phyloP scores from a whole-genome alignment of 306 rosid genomes.

The Rosa multiflora region DNA sequence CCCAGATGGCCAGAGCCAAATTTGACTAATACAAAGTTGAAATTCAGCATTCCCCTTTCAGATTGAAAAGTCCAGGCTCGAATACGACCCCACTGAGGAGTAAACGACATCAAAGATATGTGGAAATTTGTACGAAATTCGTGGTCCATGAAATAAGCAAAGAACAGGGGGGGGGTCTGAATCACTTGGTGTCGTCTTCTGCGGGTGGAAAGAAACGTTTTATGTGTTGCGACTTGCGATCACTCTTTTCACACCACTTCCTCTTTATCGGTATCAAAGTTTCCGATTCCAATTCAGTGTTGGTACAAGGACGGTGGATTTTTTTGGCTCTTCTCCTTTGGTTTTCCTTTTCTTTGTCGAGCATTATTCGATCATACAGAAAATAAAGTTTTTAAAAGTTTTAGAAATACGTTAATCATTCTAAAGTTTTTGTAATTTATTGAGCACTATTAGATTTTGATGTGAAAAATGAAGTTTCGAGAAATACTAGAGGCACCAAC shows the following conservation, averaged over 20 bases:
- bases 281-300: conserved; percentile 3
- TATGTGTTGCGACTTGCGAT: neutral
- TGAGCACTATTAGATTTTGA: neutral
- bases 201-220: conserved; percentile 16
- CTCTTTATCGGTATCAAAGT: conserved; percentile 8
- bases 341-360: neutral
- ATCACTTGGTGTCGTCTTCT: conserved; percentile 28
- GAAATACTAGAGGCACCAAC: no score
- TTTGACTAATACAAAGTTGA: neutral
- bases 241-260: neutral
- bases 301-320: neutral
- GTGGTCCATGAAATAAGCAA: conserved; percentile 13
- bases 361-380: neutral
- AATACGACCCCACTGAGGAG: conserved; percentile 4
- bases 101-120: conserved; percentile 20
- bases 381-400: neutral
- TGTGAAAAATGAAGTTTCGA: neutral
- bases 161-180: neutral
- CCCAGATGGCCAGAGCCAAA: conserved; percentile 11
- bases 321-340: neutral
- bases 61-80: conserved; percentile 13
- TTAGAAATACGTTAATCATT: no score
- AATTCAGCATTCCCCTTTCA: neutral
- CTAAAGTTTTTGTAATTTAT: no score
- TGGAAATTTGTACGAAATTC: neutral